These are phyloP conservation scores for Mortierella sp. DNA, from an alignment of 371 early-diverging fungal species.

Conservation along the genomic window DNA sequence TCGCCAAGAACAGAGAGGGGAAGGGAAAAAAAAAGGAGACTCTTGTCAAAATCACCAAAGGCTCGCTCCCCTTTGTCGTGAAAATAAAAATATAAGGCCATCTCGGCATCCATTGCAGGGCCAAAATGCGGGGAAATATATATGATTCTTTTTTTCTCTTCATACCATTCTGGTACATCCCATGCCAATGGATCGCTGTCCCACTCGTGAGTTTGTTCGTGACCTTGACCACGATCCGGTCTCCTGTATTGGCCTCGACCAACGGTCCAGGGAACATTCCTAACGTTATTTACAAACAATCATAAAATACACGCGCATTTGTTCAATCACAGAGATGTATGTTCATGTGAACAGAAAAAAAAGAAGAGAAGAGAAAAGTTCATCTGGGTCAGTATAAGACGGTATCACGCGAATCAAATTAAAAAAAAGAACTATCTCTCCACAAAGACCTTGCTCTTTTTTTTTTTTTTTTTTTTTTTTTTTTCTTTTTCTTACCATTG, in stretches of 20 bases:
- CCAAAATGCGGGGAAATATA: too few relatives aligned
- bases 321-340: too few relatives aligned
- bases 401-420: too few relatives aligned
- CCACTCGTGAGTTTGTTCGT: slow-evolving; percentile 50
- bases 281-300: slow-evolving; percentile 2
- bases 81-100: too few relatives aligned
- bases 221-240: slow-evolving; percentile 55
- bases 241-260: slow-evolving; percentile 56
- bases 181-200: slow-evolving; percentile 54
- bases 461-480: background rate
- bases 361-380: background rate
- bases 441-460: background rate
- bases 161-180: slow-evolving; percentile 54
- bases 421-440: too few relatives aligned
- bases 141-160: background rate
- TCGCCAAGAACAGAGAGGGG: too few relatives aligned
- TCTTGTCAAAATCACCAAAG: too few relatives aligned
- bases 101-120: too few relatives aligned
- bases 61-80: too few relatives aligned
- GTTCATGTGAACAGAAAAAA: too few relatives aligned
- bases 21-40: background rate
- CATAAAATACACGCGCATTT: too few relatives aligned
- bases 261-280: slow-evolving; percentile 56
- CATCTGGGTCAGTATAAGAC: too few relatives aligned
- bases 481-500: slow-evolving; percentile 40